Percentiles rank a stretch among this genome's conserved stretches.
These are phyloP conservation scores for Fusarium penzigii DNA, from an alignment of 2,329 filamentous ascomycete genomes.

Conservation along the genomic window DNA sequence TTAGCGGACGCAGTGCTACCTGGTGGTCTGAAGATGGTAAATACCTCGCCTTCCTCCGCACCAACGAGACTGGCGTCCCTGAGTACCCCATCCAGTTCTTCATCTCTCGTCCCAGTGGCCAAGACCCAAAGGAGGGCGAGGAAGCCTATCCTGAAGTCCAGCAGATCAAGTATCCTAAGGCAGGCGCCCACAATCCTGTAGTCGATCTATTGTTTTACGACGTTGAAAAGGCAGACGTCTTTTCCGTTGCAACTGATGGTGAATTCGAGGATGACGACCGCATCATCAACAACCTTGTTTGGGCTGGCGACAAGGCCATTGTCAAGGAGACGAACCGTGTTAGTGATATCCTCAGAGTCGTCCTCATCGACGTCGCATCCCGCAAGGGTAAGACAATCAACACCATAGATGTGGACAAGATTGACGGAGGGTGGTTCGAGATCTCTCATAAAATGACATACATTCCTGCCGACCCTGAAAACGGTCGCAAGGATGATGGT, in stretches of 20 bases:
- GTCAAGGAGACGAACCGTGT: constrained; percentile 93
- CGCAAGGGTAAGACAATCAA: constrained; percentile 78
- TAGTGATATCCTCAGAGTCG: constrained; percentile 85
- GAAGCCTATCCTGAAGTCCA: constrained; percentile 89
- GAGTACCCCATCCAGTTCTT: constrained; percentile 95
- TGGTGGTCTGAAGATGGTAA: constrained; percentile 96
- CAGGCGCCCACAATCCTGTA: constrained; percentile 88
- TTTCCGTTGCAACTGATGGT: constrained; percentile 74
- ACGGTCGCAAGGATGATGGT: constrained; percentile 77
- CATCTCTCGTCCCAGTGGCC: constrained; percentile 79
- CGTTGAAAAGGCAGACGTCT: constrained; percentile 72
- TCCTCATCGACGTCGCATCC: constrained; percentile 76
- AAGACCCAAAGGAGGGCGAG: constrained; percentile 63
- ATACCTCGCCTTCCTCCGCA: constrained; percentile 87
- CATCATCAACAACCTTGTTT: constrained; percentile 90
- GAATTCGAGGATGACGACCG: constrained; percentile 81
- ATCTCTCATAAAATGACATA: constrained; percentile 84
- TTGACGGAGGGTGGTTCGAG: constrained; percentile 99
- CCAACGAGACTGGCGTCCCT: constrained; percentile 89
- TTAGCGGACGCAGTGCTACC: constrained; percentile 75
- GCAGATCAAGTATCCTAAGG: constrained; percentile 96
- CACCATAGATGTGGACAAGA: constrained; percentile 72
- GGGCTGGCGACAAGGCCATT: constrained; percentile 82
- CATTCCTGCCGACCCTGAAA: constrained; percentile 78
- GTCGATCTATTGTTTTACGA: constrained; percentile 91